Evolutionary conservation across 306 rosid species (phyloP), one percentile per base, ranked within the genome.

Genomic region (Vachellia pachyceras): DNA sequence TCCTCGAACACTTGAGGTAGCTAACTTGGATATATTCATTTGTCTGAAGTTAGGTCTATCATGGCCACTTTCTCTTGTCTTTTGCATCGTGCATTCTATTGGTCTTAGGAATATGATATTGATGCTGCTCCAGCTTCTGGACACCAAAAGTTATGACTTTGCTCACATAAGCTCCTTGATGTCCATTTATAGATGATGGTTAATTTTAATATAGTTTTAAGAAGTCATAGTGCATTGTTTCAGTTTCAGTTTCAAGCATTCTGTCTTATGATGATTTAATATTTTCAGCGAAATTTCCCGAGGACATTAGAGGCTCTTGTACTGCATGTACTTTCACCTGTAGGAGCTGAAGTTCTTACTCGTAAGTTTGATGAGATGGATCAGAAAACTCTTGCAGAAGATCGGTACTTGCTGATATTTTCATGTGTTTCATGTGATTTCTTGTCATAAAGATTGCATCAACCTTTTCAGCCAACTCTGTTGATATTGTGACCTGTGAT

Each of bases 251-350:
- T 82, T 86, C 54, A 69, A 74, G 69, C 55, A 40, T 81, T 71
- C 73, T 61, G 83, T 50, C 73, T 54, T 71, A 10, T 68, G 52
- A 68, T 68, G 23, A 55, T 70, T 77, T 83, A 25, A 77, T 57
- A 71, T 82, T 85, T 82, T 64, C 93, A 93, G 97, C 80, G 82
- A 69, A 88, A 79, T 87, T 90, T 96, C 84, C 97, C 97, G 57
- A 93, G 97, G 89, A 96, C 97, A 60, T 87, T 94, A 79, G 99
- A 96, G 92, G 97, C 94, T 88, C 86, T 96, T 77, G 86, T 94
- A 61, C 84, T 92, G 84, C 98, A 92, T 85, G 90, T 86, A 72
- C 97, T 94, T 83, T 89, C 98, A 71, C 99, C 98, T 0, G 84
- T 92, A 73, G 97, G 94, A 71, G 90, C 94, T 22, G 99, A 96